Base-by-base conservation (phyloP, 1,284 basidiomycete species). In the Cystobasidium slooffiae region DNA sequence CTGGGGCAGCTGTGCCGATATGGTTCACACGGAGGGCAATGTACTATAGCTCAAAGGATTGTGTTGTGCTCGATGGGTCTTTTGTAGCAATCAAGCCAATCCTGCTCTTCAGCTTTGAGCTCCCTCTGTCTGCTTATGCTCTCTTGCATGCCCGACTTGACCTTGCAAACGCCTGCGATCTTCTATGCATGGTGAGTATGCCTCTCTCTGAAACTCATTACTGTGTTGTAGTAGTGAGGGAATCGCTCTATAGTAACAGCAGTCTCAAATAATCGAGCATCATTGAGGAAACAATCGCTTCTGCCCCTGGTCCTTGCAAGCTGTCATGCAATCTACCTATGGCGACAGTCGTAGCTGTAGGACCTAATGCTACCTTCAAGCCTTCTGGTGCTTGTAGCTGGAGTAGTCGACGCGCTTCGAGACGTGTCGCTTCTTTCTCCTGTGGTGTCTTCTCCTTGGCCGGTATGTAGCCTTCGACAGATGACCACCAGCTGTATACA, bases 351-450 rank as follows among this genome's bases (percentile, higher is more conserved):
- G 75, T 76, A 49, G 70, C 75, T 59, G 64, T 67, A 41, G 75
- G 47, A 18, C 75, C 75, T 31, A 76, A 61, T 37, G 72, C 55
- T 41, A 76, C 55, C 46, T 76, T 76, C 31, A 76, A 59, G 0
- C 75, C 75, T 51, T 76, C 78, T 1, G 82, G 82, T 14, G 80
- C 79, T 59, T 82, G 81, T 22, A 75, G 73, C 0, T 81, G 72
- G 10, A 81, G 75, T 14, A 82, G 76, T 52, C 78, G 75, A 14
- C 80, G 63, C 0, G 81, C 81, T 62, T 75, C 75, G 9, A 75
- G 70, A 12, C 77, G 77, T 0, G 78, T 80, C 55, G 63, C 65
- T 24, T 58, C 67, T 56, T 76, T 79, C 70, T 81, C 78, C n/a
- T 69, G 78, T 12, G 64, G 43, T 9, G 76, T 77, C 6, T 79